Evolutionary conservation across 495 filamentous ascomycete species (phyloP), one percentile per base, ranked within the genome.

Genomic region (Penicillium canescens): DNA sequence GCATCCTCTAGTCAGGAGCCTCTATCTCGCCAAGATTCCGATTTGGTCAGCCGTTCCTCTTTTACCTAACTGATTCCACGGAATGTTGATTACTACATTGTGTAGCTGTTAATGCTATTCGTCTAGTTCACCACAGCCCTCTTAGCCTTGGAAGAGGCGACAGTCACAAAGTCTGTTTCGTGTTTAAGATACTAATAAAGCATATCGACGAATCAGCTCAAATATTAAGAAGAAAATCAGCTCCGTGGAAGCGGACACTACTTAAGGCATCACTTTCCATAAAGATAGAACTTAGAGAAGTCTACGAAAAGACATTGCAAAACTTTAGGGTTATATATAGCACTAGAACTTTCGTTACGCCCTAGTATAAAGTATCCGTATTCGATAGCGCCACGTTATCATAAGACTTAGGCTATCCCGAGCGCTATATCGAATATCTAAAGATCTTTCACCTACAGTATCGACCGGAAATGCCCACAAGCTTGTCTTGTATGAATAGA

Each of bases 151-250:
- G 23, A 21, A 21, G 39, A 41, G 39, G 39, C 39, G 39, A 41
- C 39, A 41, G 39, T 41, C 39, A 41, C 14, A 41, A 41, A 8
- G 39, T 41, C 39, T 41, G 39, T 41, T 41, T 41, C 39, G 39
- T 41, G 14, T 41, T 41, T 8, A 41, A 21, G n/a, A 41, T 41
- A 23, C 39, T 41, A 41, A 41, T 41, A 11, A 8, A 41, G 39
- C 39, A 41, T 41, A 2, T 41, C 39, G 39, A 41, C 39, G 39
- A 41, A 18, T 41, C 39, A 41, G 10, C 16, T 6, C 9, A 8
- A 21, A 41, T 41, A 41, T 41, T 41, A 18, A 41, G 39, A 41
- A 23, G 18, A 41, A 41, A 41, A 41, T 41, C 16, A 41, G 39
- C 39, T 41, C 16, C n/a, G 14, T 41, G 39, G 9, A 41, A 41